A percentile compares a stretch with the other conserved stretches of the same genome.
phyloP scores from a whole-genome alignment of 1,284 basidiomycete genomes.

The Trichosporon ovoides region DNA sequence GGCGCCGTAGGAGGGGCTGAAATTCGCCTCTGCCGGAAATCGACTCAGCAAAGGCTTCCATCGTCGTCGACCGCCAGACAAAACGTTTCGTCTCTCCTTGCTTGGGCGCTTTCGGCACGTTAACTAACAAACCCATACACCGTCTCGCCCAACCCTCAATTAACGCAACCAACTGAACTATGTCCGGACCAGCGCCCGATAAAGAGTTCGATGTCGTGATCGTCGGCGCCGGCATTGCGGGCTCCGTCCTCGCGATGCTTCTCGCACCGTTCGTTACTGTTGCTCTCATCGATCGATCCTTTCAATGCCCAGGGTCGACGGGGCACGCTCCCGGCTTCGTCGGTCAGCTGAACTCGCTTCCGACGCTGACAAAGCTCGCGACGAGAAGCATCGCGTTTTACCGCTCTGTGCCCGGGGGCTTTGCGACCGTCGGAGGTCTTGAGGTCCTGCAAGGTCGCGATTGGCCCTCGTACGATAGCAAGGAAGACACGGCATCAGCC shows the following conservation, averaged over 20 bases:
- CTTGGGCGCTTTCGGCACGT: too few relatives aligned
- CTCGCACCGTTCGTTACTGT: conserved; percentile 50
- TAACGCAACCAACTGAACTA: not conserved
- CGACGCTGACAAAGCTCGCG: conserved; percentile 25
- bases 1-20: too few relatives aligned
- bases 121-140: not conserved
- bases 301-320: conserved; percentile 26
- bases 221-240: conserved; percentile 28
- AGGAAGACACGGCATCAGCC: not conserved
- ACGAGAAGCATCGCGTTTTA: conserved; percentile 21
- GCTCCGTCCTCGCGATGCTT: conserved; percentile 45
- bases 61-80: too few relatives aligned
- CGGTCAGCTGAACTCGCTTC: conserved; percentile 23
- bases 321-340: conserved; percentile 35
- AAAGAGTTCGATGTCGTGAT: conserved; percentile 26
- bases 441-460: conserved; percentile 12
- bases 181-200: too few relatives aligned
- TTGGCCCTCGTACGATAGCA: not conserved
- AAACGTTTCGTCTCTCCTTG: too few relatives aligned
- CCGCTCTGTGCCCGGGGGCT: conserved; percentile 14
- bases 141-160: not conserved
- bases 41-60: too few relatives aligned
- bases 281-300: conserved; percentile 48
- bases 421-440: conserved; percentile 23
- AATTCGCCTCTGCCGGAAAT: too few relatives aligned